Evolutionary conservation across 192 early-diverging fungal genomes (phyloP).

Genomic region (Podila horticola): DNA sequence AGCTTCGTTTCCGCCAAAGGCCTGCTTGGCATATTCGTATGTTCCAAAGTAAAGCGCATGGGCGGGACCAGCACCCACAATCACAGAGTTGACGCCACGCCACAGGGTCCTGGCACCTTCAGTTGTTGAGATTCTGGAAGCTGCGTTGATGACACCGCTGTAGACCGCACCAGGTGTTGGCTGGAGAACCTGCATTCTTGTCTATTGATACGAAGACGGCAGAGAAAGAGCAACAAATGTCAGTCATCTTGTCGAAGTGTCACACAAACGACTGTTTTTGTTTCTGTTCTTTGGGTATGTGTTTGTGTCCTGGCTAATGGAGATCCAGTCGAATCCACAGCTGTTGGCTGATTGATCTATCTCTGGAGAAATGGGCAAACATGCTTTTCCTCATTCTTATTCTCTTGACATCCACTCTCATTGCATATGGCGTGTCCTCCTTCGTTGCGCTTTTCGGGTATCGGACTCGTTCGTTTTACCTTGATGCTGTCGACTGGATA

Average conservation of each 20-base stretch:
- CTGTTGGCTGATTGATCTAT: too few relatives aligned
- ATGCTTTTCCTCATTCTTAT: too few relatives aligned
- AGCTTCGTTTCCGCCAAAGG: slow-evolving; percentile 67
- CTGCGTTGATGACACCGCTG: slow-evolving; percentile 75
- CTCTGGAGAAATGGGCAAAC: too few relatives aligned
- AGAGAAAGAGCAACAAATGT: neutral
- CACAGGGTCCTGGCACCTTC: slow-evolving; percentile 86
- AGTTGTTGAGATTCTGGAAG: slow-evolving; percentile 75
- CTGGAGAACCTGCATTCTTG: slow-evolving; percentile 91
- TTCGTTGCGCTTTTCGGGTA: neutral
- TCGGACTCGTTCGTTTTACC: slow-evolving; percentile 56
- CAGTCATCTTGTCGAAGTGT: neutral
- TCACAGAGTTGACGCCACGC: slow-evolving; percentile 93
- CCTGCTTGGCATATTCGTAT: slow-evolving; percentile 91
- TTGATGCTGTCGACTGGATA: slow-evolving; percentile 95
- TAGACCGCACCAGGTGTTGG: slow-evolving; percentile 75
- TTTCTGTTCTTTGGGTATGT: too few relatives aligned
- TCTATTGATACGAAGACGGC: slow-evolving; percentile 61
- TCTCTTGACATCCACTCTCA: too few relatives aligned
- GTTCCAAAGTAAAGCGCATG: slow-evolving; percentile 96
- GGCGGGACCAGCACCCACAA: slow-evolving; percentile 93
- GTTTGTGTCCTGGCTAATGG: too few relatives aligned
- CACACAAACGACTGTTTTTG: neutral
- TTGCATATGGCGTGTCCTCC: too few relatives aligned
- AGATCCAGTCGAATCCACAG: too few relatives aligned